These are phyloP conservation scores for Penicillium odoratum DNA, from an alignment of 495 filamentous ascomycete species.

Conservation along the genomic window DNA sequence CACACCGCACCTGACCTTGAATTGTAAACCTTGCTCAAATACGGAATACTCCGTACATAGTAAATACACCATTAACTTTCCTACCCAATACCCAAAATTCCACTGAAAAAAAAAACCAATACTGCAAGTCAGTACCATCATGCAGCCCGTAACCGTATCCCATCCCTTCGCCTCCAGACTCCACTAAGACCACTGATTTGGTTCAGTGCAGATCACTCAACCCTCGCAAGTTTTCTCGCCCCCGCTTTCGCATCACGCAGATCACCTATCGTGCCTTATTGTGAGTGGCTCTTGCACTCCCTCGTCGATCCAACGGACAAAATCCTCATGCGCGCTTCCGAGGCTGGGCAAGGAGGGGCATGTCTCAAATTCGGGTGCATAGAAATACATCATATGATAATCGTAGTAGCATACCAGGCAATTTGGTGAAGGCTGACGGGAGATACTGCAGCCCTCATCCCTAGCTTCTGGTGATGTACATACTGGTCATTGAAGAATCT, in stretches of 20 bases:
- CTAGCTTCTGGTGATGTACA: background rate
- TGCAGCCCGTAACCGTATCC: background rate
- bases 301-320: slow-evolving; percentile 10
- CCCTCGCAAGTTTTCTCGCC: background rate
- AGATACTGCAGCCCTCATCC: background rate
- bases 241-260: background rate
- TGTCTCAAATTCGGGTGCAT: background rate
- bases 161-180: background rate
- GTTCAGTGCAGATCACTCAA: slow-evolving; percentile 1
- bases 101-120: background rate
- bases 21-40: background rate
- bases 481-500: background rate
- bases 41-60: background rate
- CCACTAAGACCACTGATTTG: slow-evolving; percentile 6
- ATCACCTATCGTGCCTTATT: background rate
- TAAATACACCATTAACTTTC: background rate
- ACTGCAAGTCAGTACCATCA: background rate
- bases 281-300: background rate
- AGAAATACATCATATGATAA: background rate
- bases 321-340: background rate
- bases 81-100: background rate
- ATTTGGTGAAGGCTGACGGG: no score
- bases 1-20: background rate
- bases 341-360: background rate
- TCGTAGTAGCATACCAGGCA: no score